Conservation (phyloP, 352 stramenopile genomes). For the Hyaloperonospora arabidopsidis region DNA sequence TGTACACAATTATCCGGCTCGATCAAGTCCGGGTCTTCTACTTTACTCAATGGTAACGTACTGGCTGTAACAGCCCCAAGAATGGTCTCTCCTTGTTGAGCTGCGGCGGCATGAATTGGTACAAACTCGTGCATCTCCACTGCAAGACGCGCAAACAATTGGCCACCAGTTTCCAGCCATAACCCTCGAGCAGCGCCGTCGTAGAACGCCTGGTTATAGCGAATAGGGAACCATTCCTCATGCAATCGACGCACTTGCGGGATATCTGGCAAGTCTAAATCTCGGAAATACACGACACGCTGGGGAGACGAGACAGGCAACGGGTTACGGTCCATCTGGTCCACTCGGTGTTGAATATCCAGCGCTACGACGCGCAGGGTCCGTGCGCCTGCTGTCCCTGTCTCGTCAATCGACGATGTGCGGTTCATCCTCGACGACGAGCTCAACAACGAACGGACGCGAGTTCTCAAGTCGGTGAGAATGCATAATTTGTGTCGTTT, state of each 20-base stretch:
- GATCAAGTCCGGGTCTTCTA: conserved; percentile 56
- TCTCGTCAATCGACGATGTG: conserved; percentile 6
- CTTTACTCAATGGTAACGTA: conserved; percentile 65
- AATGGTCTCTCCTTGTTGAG: conserved; percentile 41
- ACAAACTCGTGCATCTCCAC: conserved; percentile 36
- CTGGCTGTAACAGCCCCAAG: conserved; percentile 88
- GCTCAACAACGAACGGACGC: conserved; percentile 1
- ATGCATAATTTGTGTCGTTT: conserved; percentile 5
- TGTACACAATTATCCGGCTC: conserved; percentile 50
- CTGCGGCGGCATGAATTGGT: conserved; percentile 2
- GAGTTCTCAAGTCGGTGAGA: conserved; percentile 9
- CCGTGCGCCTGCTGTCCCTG: conserved; percentile 8
- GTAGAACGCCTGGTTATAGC: conserved; percentile 95
- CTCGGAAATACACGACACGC: conserved; percentile 59
- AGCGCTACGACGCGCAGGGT: conserved; percentile 16
- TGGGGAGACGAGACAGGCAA: conserved; percentile 12
- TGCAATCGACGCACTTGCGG: conserved; percentile 88
- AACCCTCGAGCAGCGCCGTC: conserved; percentile 78
- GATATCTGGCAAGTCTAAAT: conserved; percentile 77
- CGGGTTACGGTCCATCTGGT: conserved; percentile 8
- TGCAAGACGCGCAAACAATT: conserved; percentile 87
- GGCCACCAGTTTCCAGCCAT: conserved; percentile 83
- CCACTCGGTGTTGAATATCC: conserved; percentile 15
- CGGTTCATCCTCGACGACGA: conserved; percentile 6
- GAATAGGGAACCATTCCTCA: conserved; percentile 95